Evolutionary conservation across 495 filamentous ascomycete genomes (phyloP), one percentile per base, ranked within the genome.

Genomic region (Bombardia bombarda): DNA sequence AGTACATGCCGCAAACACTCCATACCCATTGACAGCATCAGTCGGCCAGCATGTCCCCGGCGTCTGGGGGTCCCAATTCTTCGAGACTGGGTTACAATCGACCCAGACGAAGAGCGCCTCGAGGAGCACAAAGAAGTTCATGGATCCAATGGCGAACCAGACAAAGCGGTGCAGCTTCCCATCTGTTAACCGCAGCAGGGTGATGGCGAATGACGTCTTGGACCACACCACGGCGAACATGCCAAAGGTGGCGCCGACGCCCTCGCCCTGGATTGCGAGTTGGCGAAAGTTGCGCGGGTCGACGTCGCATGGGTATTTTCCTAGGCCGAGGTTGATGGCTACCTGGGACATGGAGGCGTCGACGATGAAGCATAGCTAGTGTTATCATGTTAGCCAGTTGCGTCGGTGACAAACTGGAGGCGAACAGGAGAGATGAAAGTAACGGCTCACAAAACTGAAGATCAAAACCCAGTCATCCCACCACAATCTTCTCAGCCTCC

Each of bases 201-300:
- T 60, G 22, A 64, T 36, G 12, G 51, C 61, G 20, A 61, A 64
- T 0, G 55, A 53, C 0, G 56, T 61, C 47, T 64, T 64, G 35
- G 51, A 57, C 50, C 50, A 55, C 6, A 53, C 47, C 20, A 55
- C 43, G 33, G 53, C 55, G 0, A 53, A 13, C 18, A 53, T 45
- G 43, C 36, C 41, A 30, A 57, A 39, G 18, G 44, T 42, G 13
- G 50, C 36, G 1, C 47, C 46, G 3, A 61, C 12, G 30, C 42
- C 31, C 38, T 40, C 31, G 22, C 44, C 53, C 0, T 46, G 39
- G 9, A 60, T 31, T 0, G 32, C 47, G 19, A 63, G 36, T 10
- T 2, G 24, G 1, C 16, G 7, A 9, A 55, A 40, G 34, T 52
- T 40, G 0, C 16, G 7, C 0, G 47, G 43, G 32, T 45, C 24